These are phyloP conservation scores for Parmelia sp. DNA, from an alignment of 495 filamentous ascomycete species.

Conservation along the genomic window DNA sequence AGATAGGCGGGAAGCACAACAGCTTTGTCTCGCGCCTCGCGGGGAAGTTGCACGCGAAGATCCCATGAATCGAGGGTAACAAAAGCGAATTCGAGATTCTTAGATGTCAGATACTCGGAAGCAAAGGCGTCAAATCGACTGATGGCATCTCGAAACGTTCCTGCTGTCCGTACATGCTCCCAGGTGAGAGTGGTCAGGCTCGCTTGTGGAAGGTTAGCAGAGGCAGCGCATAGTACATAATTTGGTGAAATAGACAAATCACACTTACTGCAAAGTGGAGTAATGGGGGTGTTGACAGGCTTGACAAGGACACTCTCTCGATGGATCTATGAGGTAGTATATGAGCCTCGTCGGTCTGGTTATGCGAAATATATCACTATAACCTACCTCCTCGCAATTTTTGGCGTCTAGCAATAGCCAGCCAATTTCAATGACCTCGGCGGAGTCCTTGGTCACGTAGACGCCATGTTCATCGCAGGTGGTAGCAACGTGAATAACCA, in stretches of 20 bases:
- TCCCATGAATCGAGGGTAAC: constrained; percentile 98
- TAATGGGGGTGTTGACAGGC: constrained; percentile 97
- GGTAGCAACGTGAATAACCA: constrained; percentile 96
- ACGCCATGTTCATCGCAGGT: constrained; percentile 99
- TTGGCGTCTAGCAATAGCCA: constrained; percentile 95
- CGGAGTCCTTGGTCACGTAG: constrained; percentile 98
- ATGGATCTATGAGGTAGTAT: constrained; percentile 58
- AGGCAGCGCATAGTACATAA: constrained; percentile 13
- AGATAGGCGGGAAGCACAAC: constrained; percentile 94
- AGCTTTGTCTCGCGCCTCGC: constrained; percentile 95
- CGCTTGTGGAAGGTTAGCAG: constrained; percentile 48
- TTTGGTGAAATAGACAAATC: constrained; percentile 12
- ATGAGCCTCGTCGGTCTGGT: neutral
- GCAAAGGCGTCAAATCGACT: constrained; percentile 90
- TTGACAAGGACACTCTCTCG: constrained; percentile 95
- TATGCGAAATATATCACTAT: neutral
- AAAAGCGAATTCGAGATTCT: constrained; percentile 92
- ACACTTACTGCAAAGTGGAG: constrained; percentile 93
- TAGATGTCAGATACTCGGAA: constrained; percentile 73
- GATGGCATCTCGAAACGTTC: constrained; percentile 93
- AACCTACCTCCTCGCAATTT: constrained; percentile 78
- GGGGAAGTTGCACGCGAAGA: constrained; percentile 91
- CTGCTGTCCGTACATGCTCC: constrained; percentile 96
- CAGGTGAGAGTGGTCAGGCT: constrained; percentile 96
- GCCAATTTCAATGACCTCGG: constrained; percentile 96